Evolutionary conservation across 331 rosid genomes (phyloP), one percentile per base, ranked within the genome.

Genomic region (Ulmus americana): DNA sequence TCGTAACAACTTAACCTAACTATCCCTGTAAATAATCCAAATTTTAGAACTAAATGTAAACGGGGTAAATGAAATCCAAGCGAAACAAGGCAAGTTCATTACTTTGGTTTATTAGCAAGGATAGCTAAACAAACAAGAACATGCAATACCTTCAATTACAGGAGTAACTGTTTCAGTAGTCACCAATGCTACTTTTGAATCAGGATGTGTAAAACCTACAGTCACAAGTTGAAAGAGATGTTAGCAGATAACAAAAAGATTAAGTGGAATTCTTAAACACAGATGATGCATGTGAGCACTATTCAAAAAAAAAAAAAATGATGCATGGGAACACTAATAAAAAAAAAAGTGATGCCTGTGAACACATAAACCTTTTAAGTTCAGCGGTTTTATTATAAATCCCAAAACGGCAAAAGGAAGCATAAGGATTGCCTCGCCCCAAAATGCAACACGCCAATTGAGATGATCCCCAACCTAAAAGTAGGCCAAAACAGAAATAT

Each of bases 351-450:
- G 68, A 61, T 38, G 67, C 53, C 71, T 53, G 64, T 62, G 7
- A 75, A 63, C 74, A 71, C 15, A 43, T 52, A 43, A 56, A 89
- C 98, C 98, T 83, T 81, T 82, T 78, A 89, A 63, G 15, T 81
- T 80, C 90, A 92, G 72, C 44, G 97, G 98, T 78, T 92, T 85
- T 63, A 83, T 74, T 15, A 74, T 59, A 82, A 92, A 89, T 65
- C 94, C 96, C 80, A 85, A 70, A 61, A 92, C 76, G 69, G 88
- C 85, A 77, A 92, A 92, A 15, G 98, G 97, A 82, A 92, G 91
- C 98, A 92, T 92, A 76, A 85, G 73, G 70, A 92, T 42, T 50
- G 98, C 94, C 85, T 85, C 95, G 50, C 78, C 83, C 86, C 86
- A 83, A 59, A 92, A 92, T 44, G 98, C 97, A 79, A 45, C 63